Percentiles rank a stretch among this genome's conserved stretches.
Conservation (phyloP, 257 asterid genomes). For the Solanum virginianum region DNA sequence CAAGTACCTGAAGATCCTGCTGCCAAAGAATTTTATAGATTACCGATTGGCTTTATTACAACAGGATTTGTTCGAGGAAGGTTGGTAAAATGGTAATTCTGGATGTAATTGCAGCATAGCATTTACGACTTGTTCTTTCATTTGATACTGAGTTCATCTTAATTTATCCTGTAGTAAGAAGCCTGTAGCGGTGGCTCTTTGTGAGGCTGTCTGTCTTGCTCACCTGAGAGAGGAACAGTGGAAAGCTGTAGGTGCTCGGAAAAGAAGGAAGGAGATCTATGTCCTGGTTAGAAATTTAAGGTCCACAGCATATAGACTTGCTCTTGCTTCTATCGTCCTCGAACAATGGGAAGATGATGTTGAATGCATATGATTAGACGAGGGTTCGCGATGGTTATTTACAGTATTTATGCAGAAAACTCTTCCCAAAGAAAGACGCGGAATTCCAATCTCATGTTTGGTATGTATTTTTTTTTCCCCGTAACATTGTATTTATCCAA, state of each 20-base stretch:
- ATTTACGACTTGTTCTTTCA: background rate
- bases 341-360: slow-evolving; percentile 63
- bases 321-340: slow-evolving; percentile 63
- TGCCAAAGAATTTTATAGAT: slow-evolving; percentile 27
- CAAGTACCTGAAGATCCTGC: slow-evolving; percentile 40
- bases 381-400: background rate
- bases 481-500: background rate
- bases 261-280: slow-evolving; percentile 68
- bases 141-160: background rate
- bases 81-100: slow-evolving; percentile 13
- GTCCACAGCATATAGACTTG: slow-evolving; percentile 83
- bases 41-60: slow-evolving; percentile 77
- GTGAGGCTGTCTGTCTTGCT: slow-evolving; percentile 65
- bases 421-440: background rate
- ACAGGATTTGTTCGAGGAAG: slow-evolving; percentile 87
- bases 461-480: background rate
- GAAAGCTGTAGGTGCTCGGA: slow-evolving; percentile 28
- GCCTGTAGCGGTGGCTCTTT: slow-evolving; percentile 49
- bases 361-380: slow-evolving; percentile 29
- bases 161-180: slow-evolving; percentile 49
- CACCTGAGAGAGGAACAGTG: slow-evolving; percentile 63
- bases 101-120: background rate
- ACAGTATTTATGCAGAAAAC: background rate
- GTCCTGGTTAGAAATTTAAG: slow-evolving; percentile 83
- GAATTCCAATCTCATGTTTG: background rate